These are phyloP conservation scores for Aspergillus persii DNA, from an alignment of 2,329 filamentous ascomycete genomes.

Conservation along the genomic window DNA sequence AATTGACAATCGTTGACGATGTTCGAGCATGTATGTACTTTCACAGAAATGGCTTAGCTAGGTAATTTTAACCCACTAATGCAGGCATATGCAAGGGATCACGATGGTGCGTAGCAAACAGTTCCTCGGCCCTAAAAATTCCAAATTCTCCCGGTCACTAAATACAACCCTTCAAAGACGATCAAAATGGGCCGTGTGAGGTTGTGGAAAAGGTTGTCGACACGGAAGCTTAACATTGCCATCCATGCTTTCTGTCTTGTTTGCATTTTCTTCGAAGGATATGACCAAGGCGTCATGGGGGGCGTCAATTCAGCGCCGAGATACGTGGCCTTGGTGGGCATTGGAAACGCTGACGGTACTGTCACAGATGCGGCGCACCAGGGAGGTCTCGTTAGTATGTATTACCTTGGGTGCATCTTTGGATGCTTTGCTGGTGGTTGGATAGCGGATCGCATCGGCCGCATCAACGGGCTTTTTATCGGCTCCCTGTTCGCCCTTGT, in stretches of 20 bases:
- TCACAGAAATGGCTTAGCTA: not conserved
- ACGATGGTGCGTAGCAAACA: not conserved
- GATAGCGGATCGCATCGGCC: constrained; percentile 54
- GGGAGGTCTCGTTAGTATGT: constrained; percentile 54
- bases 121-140: not conserved
- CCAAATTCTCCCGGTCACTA: not conserved
- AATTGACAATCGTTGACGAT: not conserved
- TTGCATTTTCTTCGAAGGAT: constrained; percentile 45
- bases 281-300: constrained; percentile 57
- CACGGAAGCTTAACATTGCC: constrained; percentile 43
- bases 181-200: constrained; percentile 39
- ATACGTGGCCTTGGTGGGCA: constrained; percentile 43
- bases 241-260: constrained; percentile 34
- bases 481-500: constrained; percentile 50
- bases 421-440: constrained; percentile 52
- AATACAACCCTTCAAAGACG: not conserved
- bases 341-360: constrained; percentile 45
- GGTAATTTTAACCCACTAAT: too few species aligned
- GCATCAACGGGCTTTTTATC: constrained; percentile 51
- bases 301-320: constrained; percentile 45
- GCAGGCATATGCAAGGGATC: not conserved
- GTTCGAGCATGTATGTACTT: not conserved
- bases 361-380: constrained; percentile 51
- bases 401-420: constrained; percentile 53
- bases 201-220: constrained; percentile 44